Conservation (phyloP, 352 stramenopile genomes). For the Phytopythium litorale region DNA sequence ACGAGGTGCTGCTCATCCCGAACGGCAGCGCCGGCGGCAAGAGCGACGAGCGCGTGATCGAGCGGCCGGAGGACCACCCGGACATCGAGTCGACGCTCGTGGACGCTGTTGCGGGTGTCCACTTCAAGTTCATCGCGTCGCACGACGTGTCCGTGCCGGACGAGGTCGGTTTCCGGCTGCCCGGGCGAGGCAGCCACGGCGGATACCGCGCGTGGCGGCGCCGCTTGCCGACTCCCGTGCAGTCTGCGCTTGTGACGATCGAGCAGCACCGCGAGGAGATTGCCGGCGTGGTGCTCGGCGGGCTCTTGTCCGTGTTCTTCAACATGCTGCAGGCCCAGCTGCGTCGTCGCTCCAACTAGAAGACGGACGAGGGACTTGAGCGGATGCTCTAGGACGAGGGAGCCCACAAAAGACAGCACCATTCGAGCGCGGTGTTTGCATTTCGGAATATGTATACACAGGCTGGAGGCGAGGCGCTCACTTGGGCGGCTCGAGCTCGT, state of each 20-base stretch:
- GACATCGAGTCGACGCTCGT: constrained; percentile 68
- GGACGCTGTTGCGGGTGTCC: constrained; percentile 55
- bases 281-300: constrained; percentile 57
- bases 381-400: neutral
- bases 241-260: constrained; percentile 36
- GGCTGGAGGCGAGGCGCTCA: neutral
- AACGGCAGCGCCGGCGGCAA: constrained; percentile 13
- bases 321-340: constrained; percentile 66
- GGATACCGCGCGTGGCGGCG: constrained; percentile 38
- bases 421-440: neutral
- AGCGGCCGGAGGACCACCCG: constrained; percentile 47
- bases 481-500: constrained; percentile 14
- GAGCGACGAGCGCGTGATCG: constrained; percentile 40
- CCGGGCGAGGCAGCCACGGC: constrained; percentile 11
- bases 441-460: neutral
- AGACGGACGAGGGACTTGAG: neutral
- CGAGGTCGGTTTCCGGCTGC: constrained; percentile 37
- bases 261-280: constrained; percentile 77
- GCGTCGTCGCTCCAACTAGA: constrained; percentile 26
- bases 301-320: constrained; percentile 66
- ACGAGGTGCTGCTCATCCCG: constrained; percentile 84
- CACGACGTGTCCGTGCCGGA: constrained; percentile 54
- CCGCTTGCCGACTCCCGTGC: constrained; percentile 30
- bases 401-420: neutral
- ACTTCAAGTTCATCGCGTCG: constrained; percentile 72